Evolutionary conservation across 1,284 basidiomycete genomes (phyloP).

Genomic region (Chondrostereum purpureum): DNA sequence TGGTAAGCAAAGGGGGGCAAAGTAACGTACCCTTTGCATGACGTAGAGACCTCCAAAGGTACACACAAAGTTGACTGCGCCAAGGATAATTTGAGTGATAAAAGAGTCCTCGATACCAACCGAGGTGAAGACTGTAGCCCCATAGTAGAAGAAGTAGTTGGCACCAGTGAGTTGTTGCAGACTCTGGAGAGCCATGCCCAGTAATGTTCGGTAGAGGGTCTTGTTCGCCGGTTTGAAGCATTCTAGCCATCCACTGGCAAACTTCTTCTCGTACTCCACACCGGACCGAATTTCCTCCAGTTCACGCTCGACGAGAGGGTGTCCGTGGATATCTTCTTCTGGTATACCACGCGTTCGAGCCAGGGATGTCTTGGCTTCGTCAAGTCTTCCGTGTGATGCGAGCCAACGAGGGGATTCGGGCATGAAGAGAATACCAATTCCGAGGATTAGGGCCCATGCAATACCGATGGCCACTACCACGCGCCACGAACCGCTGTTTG

Average conservation of each 20-base stretch:
- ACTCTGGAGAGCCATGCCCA: slow-evolving; percentile 65
- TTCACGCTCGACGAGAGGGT: slow-evolving; percentile 41
- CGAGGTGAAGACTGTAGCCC: slow-evolving; percentile 61
- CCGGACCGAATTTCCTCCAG: slow-evolving; percentile 45
- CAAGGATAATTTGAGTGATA: slow-evolving; percentile 68
- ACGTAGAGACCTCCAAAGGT: slow-evolving; percentile 67
- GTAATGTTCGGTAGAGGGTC: slow-evolving; percentile 54
- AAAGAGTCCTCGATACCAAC: slow-evolving; percentile 67
- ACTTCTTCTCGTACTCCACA: slow-evolving; percentile 36
- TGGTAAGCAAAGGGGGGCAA: background rate
- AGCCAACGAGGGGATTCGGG: slow-evolving; percentile 77
- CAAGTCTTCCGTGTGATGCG: slow-evolving; percentile 37
- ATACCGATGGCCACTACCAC: slow-evolving; percentile 67
- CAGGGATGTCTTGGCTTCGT: slow-evolving; percentile 48
- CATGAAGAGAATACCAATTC: slow-evolving; percentile 67
- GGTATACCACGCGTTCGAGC: slow-evolving; percentile 52
- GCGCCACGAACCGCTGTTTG: slow-evolving; percentile 54
- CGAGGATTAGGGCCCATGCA: slow-evolving; percentile 62
- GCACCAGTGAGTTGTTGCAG: slow-evolving; percentile 75
- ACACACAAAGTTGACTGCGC: slow-evolving; percentile 64
- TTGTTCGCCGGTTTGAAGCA: slow-evolving; percentile 51
- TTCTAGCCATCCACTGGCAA: slow-evolving; percentile 44
- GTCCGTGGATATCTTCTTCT: slow-evolving; percentile 26
- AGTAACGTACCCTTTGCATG: slow-evolving; percentile 48
- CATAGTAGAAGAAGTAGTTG: slow-evolving; percentile 69